These are phyloP conservation scores for Mesostigma viride DNA, from an alignment of 139 green algal genomes.

Conservation along the genomic window DNA sequence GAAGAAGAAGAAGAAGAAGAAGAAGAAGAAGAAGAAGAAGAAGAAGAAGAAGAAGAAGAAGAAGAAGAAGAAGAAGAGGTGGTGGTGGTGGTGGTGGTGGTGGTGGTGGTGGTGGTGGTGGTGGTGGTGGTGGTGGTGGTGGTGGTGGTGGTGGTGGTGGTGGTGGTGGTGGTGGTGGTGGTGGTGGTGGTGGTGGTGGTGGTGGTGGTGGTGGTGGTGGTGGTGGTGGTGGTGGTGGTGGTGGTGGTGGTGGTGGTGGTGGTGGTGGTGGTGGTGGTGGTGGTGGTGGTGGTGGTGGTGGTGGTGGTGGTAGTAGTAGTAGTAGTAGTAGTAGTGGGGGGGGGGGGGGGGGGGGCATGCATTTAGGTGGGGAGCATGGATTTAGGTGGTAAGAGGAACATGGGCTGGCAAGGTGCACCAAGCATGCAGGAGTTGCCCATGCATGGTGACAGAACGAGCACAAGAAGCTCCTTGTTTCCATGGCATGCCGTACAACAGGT, in stretches of 20 bases:
- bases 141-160: slow-evolving; percentile 1
- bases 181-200: not conserved
- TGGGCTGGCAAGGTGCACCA: too few relatives aligned
- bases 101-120: too few relatives aligned
- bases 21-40: not conserved
- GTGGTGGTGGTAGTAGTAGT: not conserved
- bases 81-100: not conserved
- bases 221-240: too few relatives aligned
- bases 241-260: not conserved
- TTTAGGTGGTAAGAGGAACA: not conserved
- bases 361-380: not conserved
- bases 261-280: not conserved
- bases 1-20: not conserved
- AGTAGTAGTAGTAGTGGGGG: too few relatives aligned
- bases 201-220: too few relatives aligned
- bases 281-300: not conserved
- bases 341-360: too few relatives aligned
- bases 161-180: not conserved
- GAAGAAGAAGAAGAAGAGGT: not conserved
- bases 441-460: too few relatives aligned
- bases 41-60: not conserved
- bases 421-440: too few relatives aligned
- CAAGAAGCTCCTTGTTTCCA: too few relatives aligned
- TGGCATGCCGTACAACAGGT: too few relatives aligned
- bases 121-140: slow-evolving; percentile 4